A percentile compares a stretch with the other conserved stretches of the same genome.
Evolutionary conservation across 768 basidiomycete species (phyloP).

Genomic region (Gloeopeniophorella convolvens): DNA sequence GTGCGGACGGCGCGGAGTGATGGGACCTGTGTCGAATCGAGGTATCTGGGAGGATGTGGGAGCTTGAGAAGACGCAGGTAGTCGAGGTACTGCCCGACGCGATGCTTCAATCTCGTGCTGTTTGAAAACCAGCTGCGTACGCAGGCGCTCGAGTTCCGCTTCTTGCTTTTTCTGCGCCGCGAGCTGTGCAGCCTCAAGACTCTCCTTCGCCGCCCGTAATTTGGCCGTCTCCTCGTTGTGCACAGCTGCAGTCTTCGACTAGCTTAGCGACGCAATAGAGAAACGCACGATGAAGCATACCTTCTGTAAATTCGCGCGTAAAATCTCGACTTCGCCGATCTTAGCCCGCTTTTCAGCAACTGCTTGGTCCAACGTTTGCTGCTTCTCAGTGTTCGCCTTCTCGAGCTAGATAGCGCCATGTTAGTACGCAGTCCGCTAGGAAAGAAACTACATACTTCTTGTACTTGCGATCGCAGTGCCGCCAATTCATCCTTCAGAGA

Average conservation of each 20-base stretch:
- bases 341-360: constrained; percentile 18
- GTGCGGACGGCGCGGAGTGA: not conserved
- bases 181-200: constrained; percentile 12
- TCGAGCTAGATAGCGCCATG: constrained; percentile 5
- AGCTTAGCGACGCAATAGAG: not conserved
- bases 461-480: constrained; percentile 1
- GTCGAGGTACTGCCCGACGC: not conserved
- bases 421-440: not conserved
- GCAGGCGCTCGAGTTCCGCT: constrained; percentile 17
- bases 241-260: not conserved
- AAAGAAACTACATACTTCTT: constrained; percentile 3
- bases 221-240: constrained; percentile 14
- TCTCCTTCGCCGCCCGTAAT: constrained; percentile 16
- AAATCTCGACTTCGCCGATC: constrained; percentile 19
- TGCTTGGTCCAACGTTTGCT: constrained; percentile 13
- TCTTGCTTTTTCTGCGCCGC: constrained; percentile 9
- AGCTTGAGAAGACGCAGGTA: constrained; percentile 1
- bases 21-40: not conserved
- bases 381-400: constrained; percentile 8
- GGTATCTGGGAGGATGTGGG: not conserved
- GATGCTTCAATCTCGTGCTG: constrained; percentile 18
- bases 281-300: not conserved
- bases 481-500: not conserved
- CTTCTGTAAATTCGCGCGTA: constrained; percentile 18
- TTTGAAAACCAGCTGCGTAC: constrained; percentile 19